Conservation (phyloP, 116 monocot genomes). For the Thalassia testudinum region DNA sequence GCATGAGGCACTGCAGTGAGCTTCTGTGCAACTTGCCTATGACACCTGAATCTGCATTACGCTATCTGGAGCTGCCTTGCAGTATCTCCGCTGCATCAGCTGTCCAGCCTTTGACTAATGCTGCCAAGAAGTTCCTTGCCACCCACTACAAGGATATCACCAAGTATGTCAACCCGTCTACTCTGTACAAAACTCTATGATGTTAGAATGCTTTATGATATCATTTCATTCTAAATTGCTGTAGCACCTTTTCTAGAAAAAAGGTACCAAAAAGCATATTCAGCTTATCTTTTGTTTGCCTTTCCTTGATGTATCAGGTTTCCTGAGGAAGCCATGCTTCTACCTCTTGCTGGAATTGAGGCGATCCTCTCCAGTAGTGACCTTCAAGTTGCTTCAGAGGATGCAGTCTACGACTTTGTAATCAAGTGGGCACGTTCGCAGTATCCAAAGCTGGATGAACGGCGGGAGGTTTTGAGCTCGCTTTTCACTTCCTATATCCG, state of each 20-base stretch:
- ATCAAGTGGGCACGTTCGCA: slow-evolving; percentile 64
- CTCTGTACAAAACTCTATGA: neutral
- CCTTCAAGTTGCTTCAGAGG: slow-evolving; percentile 80
- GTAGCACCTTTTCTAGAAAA: no score
- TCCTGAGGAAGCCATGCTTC: slow-evolving; percentile 66
- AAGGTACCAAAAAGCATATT: neutral
- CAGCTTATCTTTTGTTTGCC: neutral
- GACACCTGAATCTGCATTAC: slow-evolving; percentile 73
- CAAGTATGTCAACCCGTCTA: slow-evolving; percentile 34
- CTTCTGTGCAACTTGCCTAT: slow-evolving; percentile 47
- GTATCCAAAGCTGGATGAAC: slow-evolving; percentile 49
- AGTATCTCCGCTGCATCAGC: slow-evolving; percentile 63
- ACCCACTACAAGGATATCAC: slow-evolving; percentile 57
- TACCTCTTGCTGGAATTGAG: slow-evolving; percentile 64
- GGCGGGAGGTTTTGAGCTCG: slow-evolving; percentile 41
- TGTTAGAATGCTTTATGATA: no score
- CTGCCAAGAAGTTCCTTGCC: slow-evolving; percentile 65
- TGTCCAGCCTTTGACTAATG: slow-evolving; percentile 69
- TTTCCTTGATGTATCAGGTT: slow-evolving; percentile 17
- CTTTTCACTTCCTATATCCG: slow-evolving; percentile 40
- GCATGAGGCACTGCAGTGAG: slow-evolving; percentile 79
- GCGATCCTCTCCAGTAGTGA: slow-evolving; percentile 62
- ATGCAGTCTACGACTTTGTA: slow-evolving; percentile 70
- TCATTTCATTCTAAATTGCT: no score
- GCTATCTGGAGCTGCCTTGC: slow-evolving; percentile 72